phyloP scores from a whole-genome alignment of 225 moss, liverwort and hornwort species.

The Takakia lepidozioides region DNA sequence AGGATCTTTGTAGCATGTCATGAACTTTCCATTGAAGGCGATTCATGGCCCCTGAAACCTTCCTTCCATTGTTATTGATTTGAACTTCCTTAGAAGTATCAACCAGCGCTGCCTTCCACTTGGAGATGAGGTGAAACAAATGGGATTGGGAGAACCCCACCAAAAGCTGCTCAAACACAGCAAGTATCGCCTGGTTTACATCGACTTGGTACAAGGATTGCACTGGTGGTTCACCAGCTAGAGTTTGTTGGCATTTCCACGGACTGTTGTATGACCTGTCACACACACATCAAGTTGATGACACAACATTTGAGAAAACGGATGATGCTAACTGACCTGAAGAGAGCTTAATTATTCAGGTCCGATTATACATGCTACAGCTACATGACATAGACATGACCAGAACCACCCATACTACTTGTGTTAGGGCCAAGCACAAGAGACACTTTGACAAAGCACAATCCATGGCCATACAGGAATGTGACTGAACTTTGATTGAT shows the following conservation, averaged over 20 bases:
- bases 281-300: slow-evolving; percentile 1
- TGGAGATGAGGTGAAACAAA: slow-evolving; percentile 21
- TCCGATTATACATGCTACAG: too few species aligned
- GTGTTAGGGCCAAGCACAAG: too few species aligned
- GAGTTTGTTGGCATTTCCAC: slow-evolving; percentile 26
- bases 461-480: too few species aligned
- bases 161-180: slow-evolving; percentile 63
- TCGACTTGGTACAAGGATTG: slow-evolving; percentile 22
- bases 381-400: too few species aligned
- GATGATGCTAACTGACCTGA: too few species aligned
- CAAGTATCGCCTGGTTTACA: slow-evolving; percentile 29
- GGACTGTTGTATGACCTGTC: slow-evolving; percentile 48
- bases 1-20: too few species aligned
- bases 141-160: slow-evolving; percentile 17
- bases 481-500: not conserved
- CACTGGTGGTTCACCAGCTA: slow-evolving; percentile 13
- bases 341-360: too few species aligned
- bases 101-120: slow-evolving; percentile 27
- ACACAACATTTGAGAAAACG: not conserved
- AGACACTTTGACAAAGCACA: too few species aligned
- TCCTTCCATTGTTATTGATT: too few species aligned
- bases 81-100: not conserved
- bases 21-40: too few species aligned
- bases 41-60: too few species aligned
- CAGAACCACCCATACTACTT: too few species aligned